Conservation (phyloP, 23 red algal species). For the Gracilariopsis chorda region DNA sequence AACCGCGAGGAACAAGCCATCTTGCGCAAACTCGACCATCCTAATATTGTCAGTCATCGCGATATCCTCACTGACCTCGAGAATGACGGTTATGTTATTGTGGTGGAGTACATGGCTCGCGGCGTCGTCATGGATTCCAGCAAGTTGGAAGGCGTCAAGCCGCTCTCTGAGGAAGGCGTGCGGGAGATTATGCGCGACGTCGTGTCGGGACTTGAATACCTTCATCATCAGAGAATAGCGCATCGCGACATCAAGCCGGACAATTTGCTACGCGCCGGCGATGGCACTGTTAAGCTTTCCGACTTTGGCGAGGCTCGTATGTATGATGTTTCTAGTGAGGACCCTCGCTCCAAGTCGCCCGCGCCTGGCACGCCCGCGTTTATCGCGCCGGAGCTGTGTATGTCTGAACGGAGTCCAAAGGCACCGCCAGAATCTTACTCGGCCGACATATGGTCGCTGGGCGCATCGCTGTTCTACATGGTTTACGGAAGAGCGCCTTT, state of each 20-base stretch:
- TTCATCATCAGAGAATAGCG: constrained; percentile 88
- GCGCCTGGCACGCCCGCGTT: constrained; percentile 90
- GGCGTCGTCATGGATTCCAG: constrained; percentile 87
- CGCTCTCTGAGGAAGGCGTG: constrained; percentile 82
- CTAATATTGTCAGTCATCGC: constrained; percentile 76
- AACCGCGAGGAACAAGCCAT: constrained; percentile 83
- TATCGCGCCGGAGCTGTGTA: constrained; percentile 86
- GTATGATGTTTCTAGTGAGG: constrained; percentile 73
- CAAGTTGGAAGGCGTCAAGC: constrained; percentile 79
- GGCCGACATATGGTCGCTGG: constrained; percentile 95
- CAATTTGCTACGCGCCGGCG: constrained; percentile 85
- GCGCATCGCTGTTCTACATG: constrained; percentile 95
- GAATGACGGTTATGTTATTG: constrained; percentile 58
- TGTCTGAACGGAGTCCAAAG: constrained; percentile 76
- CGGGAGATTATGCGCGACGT: constrained; percentile 91
- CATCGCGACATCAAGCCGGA: constrained; percentile 99
- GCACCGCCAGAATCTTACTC: constrained; percentile 84
- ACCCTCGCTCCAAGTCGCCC: constrained; percentile 37
- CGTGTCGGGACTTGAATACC: constrained; percentile 75
- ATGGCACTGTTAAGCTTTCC: constrained; percentile 90
- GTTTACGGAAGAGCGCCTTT: constrained; percentile 89
- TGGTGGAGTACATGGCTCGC: constrained; percentile 89
- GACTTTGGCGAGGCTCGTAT: constrained; percentile 98
- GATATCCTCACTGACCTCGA: constrained; percentile 71
- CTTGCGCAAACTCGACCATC: constrained; percentile 88